Evolutionary conservation across 805 yeast species (phyloP).

Genomic region (Wickerhamiella spandovensis): DNA sequence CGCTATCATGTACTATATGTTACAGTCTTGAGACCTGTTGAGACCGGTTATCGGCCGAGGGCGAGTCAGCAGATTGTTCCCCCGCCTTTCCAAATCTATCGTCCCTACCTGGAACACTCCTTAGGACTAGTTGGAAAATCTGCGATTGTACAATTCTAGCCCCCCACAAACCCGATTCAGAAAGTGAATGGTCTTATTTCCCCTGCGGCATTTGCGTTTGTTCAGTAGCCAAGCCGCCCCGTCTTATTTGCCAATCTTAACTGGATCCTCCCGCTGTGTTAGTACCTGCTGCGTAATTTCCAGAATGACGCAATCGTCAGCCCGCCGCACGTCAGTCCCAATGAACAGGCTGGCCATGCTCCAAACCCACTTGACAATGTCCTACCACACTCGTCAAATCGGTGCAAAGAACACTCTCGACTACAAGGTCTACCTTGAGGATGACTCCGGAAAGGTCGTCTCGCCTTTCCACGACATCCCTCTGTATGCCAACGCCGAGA

Average conservation of each 20-base stretch:
- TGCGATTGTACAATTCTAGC: too few species aligned
- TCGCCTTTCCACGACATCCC: conserved; percentile 94
- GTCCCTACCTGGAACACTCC: too few species aligned
- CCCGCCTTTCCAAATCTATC: too few species aligned
- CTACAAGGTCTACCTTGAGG: conserved; percentile 79
- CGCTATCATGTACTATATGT: too few species aligned
- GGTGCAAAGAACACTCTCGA: conserved; percentile 95
- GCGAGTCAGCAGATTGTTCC: too few species aligned
- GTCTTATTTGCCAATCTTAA: background rate
- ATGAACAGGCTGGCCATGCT: conserved; percentile 9
- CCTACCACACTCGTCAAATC: conserved; percentile 78
- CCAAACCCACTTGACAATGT: conserved; percentile 13
- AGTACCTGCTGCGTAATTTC: background rate
- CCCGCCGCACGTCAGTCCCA: background rate
- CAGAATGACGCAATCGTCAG: background rate
- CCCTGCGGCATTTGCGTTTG: background rate
- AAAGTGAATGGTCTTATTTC: background rate
- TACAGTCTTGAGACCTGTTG: too few species aligned
- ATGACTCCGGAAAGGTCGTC: conserved; percentile 75
- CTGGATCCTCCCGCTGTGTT: too few species aligned
- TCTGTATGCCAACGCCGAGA: conserved; percentile 85
- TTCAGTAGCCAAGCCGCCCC: background rate
- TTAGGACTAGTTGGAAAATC: background rate
- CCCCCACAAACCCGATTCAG: too few species aligned
- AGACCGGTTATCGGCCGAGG: too few species aligned